Evolutionary conservation across 352 stramenopile species (phyloP), one percentile per base, ranked within the genome.

Genomic region (Phytophthora podocarpi): DNA sequence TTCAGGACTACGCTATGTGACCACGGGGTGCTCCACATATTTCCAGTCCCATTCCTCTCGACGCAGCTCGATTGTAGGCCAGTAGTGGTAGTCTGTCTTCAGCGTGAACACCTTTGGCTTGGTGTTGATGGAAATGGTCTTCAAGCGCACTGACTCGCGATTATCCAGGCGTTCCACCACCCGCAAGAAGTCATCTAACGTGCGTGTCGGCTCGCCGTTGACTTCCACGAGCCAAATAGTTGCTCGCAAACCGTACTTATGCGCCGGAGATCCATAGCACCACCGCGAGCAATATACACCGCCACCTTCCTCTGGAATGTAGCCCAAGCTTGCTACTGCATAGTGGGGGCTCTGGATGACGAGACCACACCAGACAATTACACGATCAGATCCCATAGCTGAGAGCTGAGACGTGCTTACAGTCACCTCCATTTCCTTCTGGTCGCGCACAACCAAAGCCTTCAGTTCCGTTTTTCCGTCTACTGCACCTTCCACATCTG

Each of bases 171-270:
- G 76, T 61, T 83, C 80, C 5, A 97, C 89, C 7, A 93, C 89
- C 12, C 61, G 60, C 34, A 98, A 68, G 52, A 98, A 97, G 46
- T 82, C 81, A 56, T 98, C 87, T 20, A 97, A 59, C 9, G 79
- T 89, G 27, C 70, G 65, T 21, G 90, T 97, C 18, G 79, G 74
- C 28, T 91, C 62, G 6, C 87, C 91, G 55, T 97, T 97, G 31
- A 97, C 86, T 74, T 96, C 87, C 8, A 97, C 80, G 20, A 98
- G 91, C 84, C 88, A 98, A 55, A 94, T 94, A 11, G 89, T 96
- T 9, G 89, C 90, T 20, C 89, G 78, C 23, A 98, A 74, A 2
- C 83, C 88, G 64, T 96, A 97, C 65, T 97, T 97, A 60, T 97
- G 89, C 1, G 88, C 89, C 9, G 91, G 91, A 0, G 87, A 97